Evolutionary conservation across 305 asterid species (phyloP).

Genomic region (Fraxinus xanthoxyloides): DNA sequence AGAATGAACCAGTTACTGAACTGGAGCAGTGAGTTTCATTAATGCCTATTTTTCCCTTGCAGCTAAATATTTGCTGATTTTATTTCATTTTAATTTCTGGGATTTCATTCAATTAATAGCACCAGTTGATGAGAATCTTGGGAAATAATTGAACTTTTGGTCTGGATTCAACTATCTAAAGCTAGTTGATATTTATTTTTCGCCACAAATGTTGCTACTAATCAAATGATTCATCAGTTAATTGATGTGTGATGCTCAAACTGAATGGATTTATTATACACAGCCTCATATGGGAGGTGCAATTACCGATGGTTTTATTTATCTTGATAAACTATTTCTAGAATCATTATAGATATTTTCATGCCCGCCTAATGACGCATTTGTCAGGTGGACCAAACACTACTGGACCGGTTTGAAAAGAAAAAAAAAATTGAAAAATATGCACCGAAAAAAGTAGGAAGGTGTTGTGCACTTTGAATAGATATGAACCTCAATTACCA

Average conservation of each 20-base stretch:
- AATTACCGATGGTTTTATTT: not conserved
- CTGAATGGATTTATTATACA: not conserved
- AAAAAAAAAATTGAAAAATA: not conserved
- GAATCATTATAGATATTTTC: not conserved
- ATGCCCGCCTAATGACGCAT: not conserved
- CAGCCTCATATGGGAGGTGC: not conserved
- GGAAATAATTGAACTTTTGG: not conserved
- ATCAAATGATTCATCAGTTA: not conserved
- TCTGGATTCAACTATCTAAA: not conserved
- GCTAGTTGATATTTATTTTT: not conserved
- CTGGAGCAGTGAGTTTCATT: slow-evolving; percentile 1
- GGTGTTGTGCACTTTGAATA: not conserved
- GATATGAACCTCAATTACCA: slow-evolving; percentile 31
- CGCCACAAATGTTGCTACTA: not conserved
- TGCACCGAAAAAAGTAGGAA: not conserved
- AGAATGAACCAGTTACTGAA: slow-evolving; percentile 8
- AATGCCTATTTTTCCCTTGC: not conserved
- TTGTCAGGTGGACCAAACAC: not conserved
- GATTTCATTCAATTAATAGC: not conserved
- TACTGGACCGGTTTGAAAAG: not conserved
- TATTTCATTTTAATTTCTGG: not conserved
- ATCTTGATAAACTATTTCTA: not conserved
- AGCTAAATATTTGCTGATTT: not conserved
- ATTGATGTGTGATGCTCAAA: not conserved
- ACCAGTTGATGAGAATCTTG: not conserved